Conservation (phyloP, 192 early-diverging fungal species). For the Coemansia sp. region DNA sequence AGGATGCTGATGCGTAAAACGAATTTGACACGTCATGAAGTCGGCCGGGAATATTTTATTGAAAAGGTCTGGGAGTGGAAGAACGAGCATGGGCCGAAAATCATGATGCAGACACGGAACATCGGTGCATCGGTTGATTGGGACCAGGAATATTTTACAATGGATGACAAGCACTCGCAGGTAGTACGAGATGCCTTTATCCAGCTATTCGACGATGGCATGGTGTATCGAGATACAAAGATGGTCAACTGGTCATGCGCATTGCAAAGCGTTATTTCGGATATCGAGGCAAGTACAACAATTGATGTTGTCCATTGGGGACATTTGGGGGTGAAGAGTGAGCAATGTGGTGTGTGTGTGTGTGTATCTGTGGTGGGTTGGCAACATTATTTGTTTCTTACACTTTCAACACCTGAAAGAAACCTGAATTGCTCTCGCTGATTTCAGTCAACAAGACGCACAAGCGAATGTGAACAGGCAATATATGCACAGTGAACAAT, state of each 20-base stretch:
- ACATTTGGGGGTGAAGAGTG: no score
- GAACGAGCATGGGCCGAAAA: slow-evolving; percentile 68
- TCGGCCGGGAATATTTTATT: slow-evolving; percentile 83
- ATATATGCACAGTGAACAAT: neutral
- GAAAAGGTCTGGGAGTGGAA: slow-evolving; percentile 89
- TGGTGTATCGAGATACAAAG: slow-evolving; percentile 87
- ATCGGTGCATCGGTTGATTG: slow-evolving; percentile 90
- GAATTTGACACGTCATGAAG: slow-evolving; percentile 71
- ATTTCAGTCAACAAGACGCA: no score
- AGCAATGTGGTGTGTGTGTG: no score
- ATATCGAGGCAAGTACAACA: slow-evolving; percentile 70
- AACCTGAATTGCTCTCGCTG: no score
- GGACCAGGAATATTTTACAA: slow-evolving; percentile 82
- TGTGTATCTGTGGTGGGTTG: no score
- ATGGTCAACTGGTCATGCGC: slow-evolving; percentile 97
- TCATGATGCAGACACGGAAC: slow-evolving; percentile 77
- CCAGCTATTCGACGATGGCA: slow-evolving; percentile 77
- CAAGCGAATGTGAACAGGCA: no score
- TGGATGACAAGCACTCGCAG: slow-evolving; percentile 72
- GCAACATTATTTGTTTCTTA: no score
- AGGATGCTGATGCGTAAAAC: slow-evolving; percentile 62
- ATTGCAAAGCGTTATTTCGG: slow-evolving; percentile 92
- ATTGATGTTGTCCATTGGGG: no score
- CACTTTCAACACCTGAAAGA: no score
- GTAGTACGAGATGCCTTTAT: slow-evolving; percentile 93